Evolutionary conservation across 306 rosid genomes (phyloP), one percentile per base, ranked within the genome.

Genomic region (Medicago lupulina): DNA sequence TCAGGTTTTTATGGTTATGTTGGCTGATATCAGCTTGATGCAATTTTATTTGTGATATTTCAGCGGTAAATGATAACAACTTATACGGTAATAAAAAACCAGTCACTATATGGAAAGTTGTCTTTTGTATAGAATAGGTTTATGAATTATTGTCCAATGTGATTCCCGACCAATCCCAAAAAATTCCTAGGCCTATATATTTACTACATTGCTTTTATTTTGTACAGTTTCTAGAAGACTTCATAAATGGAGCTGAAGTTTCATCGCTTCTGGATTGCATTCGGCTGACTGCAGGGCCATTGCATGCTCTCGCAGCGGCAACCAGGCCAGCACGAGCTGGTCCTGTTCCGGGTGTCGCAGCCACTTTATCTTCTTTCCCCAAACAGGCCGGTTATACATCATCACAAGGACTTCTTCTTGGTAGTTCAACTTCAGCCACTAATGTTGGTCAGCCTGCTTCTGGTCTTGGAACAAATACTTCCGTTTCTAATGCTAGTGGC

Each of bases 271-370:
- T 96, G 88, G 99, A 92, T 79, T 96, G 99, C 84, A 96, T 96
- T 86, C 98, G 98, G 82, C 97, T 96, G 49, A 96, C 99, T 77
- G 96, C 98, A 5, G 98, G 98, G 55, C 99, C 99, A 57, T 91
- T 96, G 67, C 98, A 92, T 83, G 97, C 99, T 78, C 93, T 96
- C 74, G 89, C 97, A 34, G 98, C 97, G 49, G 99, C 99, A 77
- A 96, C 99, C 55, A 92, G 96, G 60, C 99, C 98, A 67, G 98
- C 98, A 41, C 90, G 99, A 73, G 99, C 99, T 61, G 93, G 97
- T 81, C 97, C 99, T 75, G 85, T 89, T 79, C 93, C 97, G 1
- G 92, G 93, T 64, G 92, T 89, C 57, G 85, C 91, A 21, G 87
- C 90, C 53, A 85, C 96, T 15, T 81, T 87, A 9, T 85, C 97